phyloP scores from a whole-genome alignment of 345 rosid genomes.

The Anastatica hierochuntica region DNA sequence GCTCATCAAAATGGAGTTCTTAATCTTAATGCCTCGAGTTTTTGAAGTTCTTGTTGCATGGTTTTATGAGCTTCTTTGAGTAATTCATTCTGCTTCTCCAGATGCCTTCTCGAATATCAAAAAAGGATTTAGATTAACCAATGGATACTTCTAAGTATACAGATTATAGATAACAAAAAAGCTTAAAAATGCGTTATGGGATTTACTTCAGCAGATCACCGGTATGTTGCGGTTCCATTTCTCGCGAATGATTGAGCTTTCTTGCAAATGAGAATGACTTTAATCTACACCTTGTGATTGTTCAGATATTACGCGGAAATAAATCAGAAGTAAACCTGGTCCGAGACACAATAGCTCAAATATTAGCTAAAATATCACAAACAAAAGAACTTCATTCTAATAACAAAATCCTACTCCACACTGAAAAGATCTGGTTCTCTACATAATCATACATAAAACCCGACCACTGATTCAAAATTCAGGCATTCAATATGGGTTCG shows the following conservation, averaged over 20 bases:
- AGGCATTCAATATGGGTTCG: too few relatives aligned
- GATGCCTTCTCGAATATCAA: constrained; percentile 30
- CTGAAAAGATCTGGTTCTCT: not conserved
- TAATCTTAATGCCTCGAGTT: constrained; percentile 34
- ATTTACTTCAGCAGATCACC: constrained; percentile 15
- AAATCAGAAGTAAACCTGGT: too few relatives aligned
- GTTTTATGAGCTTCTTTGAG: constrained; percentile 32
- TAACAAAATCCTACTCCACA: too few relatives aligned
- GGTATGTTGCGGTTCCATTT: constrained; percentile 22
- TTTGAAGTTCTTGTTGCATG: constrained; percentile 42
- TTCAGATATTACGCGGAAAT: too few relatives aligned
- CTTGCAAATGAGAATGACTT: too few relatives aligned
- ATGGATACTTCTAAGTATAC: not conserved
- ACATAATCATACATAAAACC: too few relatives aligned
- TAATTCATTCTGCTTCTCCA: constrained; percentile 53
- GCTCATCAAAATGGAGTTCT: too few relatives aligned
- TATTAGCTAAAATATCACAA: too few relatives aligned
- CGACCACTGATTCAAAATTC: not conserved
- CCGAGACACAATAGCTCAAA: too few relatives aligned
- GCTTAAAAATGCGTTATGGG: not conserved
- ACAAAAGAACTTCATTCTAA: too few relatives aligned
- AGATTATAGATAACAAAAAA: constrained; percentile 2
- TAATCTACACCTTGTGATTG: too few relatives aligned
- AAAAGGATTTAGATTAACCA: not conserved
- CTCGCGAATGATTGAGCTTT: too few relatives aligned